These are phyloP conservation scores for Tylopilus sp. DNA, from an alignment of 768 basidiomycete genomes.

Conservation along the genomic window DNA sequence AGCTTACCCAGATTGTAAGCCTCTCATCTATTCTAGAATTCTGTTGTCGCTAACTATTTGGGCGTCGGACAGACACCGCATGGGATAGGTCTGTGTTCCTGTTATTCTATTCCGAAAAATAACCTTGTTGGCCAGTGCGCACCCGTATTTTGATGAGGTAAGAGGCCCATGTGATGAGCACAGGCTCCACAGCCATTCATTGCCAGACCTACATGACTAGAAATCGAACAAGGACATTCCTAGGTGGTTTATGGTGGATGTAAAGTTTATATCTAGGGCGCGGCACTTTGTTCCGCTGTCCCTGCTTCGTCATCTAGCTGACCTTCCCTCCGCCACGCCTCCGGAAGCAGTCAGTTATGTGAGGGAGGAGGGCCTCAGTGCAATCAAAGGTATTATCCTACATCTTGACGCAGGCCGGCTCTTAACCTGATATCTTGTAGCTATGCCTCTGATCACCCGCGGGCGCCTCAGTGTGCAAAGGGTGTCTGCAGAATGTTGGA, in stretches of 20 bases:
- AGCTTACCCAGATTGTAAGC: slow-evolving; percentile 87
- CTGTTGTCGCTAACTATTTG: slow-evolving; percentile 4
- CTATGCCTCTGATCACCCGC: slow-evolving; percentile 75
- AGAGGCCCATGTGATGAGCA: slow-evolving; percentile 17
- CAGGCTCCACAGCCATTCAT: not conserved
- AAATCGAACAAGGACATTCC: slow-evolving; percentile 76
- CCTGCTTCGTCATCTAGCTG: slow-evolving; percentile 65
- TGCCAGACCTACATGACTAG: slow-evolving; percentile 36
- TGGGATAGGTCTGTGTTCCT: slow-evolving; percentile 69
- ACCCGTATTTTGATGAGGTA: slow-evolving; percentile 82
- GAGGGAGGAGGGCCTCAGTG: slow-evolving; percentile 53
- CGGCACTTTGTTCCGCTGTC: slow-evolving; percentile 74
- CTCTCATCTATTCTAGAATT: slow-evolving; percentile 1
- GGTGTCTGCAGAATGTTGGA: slow-evolving; percentile 64
- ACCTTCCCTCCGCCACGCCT: slow-evolving; percentile 32
- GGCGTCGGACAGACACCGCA: slow-evolving; percentile 62
- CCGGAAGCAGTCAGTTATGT: slow-evolving; percentile 67
- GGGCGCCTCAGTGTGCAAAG: slow-evolving; percentile 88
- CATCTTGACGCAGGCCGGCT: not conserved
- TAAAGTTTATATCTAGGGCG: slow-evolving; percentile 63
- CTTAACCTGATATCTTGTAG: slow-evolving; percentile 34
- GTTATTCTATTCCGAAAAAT: slow-evolving; percentile 2
- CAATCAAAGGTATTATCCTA: slow-evolving; percentile 53
- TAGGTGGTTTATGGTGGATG: slow-evolving; percentile 92
- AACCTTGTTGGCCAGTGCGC: slow-evolving; percentile 37